These are phyloP conservation scores for Bauhinia variegata DNA, from an alignment of 306 rosid genomes.

Conservation along the genomic window DNA sequence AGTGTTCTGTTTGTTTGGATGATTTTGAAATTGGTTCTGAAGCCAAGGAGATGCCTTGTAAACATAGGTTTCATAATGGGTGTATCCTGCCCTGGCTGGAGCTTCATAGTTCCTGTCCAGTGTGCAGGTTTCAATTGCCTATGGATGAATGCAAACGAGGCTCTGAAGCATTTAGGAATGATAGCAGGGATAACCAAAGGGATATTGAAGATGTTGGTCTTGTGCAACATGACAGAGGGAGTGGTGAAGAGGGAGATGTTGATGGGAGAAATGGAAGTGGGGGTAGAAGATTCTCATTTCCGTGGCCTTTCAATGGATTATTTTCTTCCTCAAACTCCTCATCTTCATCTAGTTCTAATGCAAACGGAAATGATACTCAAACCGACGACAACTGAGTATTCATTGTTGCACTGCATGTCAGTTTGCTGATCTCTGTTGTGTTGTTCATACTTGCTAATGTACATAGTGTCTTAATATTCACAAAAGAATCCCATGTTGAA, in stretches of 20 bases:
- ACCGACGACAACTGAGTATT: conserved; percentile 53
- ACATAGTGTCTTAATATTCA: conserved; percentile 39
- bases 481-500: conserved; percentile 35
- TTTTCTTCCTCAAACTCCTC: conserved; percentile 53
- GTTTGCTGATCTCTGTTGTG: conserved; percentile 14
- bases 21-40: conserved; percentile 68
- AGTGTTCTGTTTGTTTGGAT: conserved; percentile 81
- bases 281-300: conserved; percentile 67
- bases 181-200: conserved; percentile 34
- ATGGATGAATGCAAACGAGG: conserved; percentile 60
- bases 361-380: conserved; percentile 46
- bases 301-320: conserved; percentile 74
- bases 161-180: conserved; percentile 44
- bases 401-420: not conserved
- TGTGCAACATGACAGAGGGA: conserved; percentile 1
- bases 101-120: conserved; percentile 86
- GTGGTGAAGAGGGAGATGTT: conserved; percentile 39
- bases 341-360: conserved; percentile 40
- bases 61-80: conserved; percentile 67
- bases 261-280: conserved; percentile 55
- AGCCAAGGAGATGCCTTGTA: conserved; percentile 87
- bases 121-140: conserved; percentile 75
- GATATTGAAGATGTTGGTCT: conserved; percentile 27
- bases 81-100: conserved; percentile 87
- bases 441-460: conserved; percentile 41